A percentile compares a stretch with the other conserved stretches of the same genome.
Conservation (phyloP, 1,284 basidiomycete genomes). For the Waitea zeae region DNA sequence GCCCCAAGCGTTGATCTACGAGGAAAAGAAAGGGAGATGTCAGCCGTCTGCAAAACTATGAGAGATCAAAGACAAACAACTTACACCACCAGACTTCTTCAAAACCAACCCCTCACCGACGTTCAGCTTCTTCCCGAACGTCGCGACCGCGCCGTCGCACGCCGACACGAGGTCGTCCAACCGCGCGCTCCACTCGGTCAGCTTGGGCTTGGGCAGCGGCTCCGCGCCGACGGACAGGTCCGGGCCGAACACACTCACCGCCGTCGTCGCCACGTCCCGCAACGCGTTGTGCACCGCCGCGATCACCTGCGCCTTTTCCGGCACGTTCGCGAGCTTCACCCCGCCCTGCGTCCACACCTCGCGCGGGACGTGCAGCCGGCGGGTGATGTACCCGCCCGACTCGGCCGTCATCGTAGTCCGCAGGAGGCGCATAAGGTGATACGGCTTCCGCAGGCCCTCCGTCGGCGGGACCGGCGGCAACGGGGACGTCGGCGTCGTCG, state of each 20-base stretch:
- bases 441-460: constrained; percentile 71
- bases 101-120: constrained; percentile 69
- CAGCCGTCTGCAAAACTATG: constrained; percentile 6
- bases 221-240: constrained; percentile 56
- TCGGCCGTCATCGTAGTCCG: constrained; percentile 67
- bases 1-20: constrained; percentile 50
- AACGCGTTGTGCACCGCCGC: constrained; percentile 62
- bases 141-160: constrained; percentile 75
- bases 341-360: constrained; percentile 86
- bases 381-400: constrained; percentile 79
- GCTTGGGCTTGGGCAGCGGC: constrained; percentile 50
- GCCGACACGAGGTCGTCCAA: constrained; percentile 57
- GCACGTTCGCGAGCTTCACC: constrained; percentile 63
- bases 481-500: constrained; percentile 58
- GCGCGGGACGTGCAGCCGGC: constrained; percentile 73
- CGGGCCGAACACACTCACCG: constrained; percentile 53
- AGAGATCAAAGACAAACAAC: constrained; percentile 14
- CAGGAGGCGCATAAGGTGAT: constrained; percentile 77
- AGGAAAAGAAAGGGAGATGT: constrained; percentile 12
- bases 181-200: constrained; percentile 51
- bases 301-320: constrained; percentile 76
- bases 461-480: constrained; percentile 50
- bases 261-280: constrained; percentile 52
- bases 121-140: constrained; percentile 79
- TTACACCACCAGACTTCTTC: constrained; percentile 59